Percentiles rank a stretch among this genome's conserved stretches.
phyloP scores from a whole-genome alignment of 495 filamentous ascomycete genomes.

The Xylaria castorea region DNA sequence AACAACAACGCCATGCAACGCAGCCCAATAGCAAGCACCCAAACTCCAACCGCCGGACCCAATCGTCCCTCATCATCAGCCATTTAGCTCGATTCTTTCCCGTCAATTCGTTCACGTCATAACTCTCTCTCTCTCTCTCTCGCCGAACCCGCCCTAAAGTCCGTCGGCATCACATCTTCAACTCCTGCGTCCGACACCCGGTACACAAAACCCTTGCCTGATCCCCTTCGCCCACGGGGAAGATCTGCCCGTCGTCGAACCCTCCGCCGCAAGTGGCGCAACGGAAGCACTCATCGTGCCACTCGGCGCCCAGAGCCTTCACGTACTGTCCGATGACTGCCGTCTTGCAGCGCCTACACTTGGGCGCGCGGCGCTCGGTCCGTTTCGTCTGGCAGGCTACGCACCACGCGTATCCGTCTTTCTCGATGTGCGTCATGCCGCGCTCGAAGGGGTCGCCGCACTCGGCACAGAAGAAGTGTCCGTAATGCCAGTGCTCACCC shows the following conservation, averaged over 20 bases:
- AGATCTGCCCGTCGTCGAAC: slow-evolving; percentile 64
- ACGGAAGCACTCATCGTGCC: slow-evolving; percentile 91
- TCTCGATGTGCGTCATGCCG: slow-evolving; percentile 89
- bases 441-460: slow-evolving; percentile 94
- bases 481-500: slow-evolving; percentile 93
- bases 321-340: slow-evolving; percentile 88
- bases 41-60: slow-evolving; percentile 9
- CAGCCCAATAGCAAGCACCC: neutral
- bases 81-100: slow-evolving; percentile 15
- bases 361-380: slow-evolving; percentile 71
- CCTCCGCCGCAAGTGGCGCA: slow-evolving; percentile 65
- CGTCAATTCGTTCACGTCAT: neutral
- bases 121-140: neutral
- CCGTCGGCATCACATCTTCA: slow-evolving; percentile 50
- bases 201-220: slow-evolving; percentile 57
- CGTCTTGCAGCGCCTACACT: slow-evolving; percentile 83
- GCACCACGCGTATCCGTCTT: slow-evolving; percentile 99
- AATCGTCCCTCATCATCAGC: neutral
- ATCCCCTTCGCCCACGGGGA: slow-evolving; percentile 52
- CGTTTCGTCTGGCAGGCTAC: slow-evolving; percentile 89
- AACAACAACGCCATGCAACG: neutral
- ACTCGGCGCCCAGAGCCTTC: slow-evolving; percentile 86
- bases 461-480: slow-evolving; percentile 99
- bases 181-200: slow-evolving; percentile 54
- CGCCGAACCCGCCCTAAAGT: neutral